Percentiles rank a stretch among this genome's conserved stretches.
Conservation (phyloP, 495 filamentous ascomycete species). For the Penicillium chermesinum region DNA sequence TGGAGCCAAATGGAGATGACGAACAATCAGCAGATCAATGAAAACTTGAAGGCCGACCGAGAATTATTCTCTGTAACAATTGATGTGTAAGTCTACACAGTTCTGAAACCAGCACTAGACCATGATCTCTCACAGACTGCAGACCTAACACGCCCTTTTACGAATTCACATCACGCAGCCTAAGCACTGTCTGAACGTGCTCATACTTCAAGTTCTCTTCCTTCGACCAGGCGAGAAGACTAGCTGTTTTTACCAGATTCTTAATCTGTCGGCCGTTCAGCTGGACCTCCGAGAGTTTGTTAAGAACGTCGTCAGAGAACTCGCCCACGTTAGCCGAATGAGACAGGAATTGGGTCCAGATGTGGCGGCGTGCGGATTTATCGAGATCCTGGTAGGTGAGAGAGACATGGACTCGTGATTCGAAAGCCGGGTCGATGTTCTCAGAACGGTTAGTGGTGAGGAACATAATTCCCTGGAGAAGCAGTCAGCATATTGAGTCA, state of each 20-base stretch:
- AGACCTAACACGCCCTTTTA: no score
- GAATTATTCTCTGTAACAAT: no score
- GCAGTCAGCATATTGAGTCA: conserved; percentile 1
- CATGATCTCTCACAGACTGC: not conserved
- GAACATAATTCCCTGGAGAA: conserved; percentile 57
- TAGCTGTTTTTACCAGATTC: conserved; percentile 46
- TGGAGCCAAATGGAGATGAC: no score
- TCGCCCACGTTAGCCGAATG: conserved; percentile 8
- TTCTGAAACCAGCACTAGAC: no score
- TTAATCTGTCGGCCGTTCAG: conserved; percentile 44
- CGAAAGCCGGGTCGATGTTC: conserved; percentile 47
- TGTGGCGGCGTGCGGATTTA: conserved; percentile 16
- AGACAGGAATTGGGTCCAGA: conserved; percentile 29
- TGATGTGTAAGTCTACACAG: no score
- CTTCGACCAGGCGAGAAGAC: conserved; percentile 23
- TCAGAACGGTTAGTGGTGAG: conserved; percentile 52
- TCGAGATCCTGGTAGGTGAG: conserved; percentile 45
- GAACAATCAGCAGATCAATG: no score
- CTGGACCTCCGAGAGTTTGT: conserved; percentile 12
- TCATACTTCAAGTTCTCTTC: conserved; percentile 9
- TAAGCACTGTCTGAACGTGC: conserved; percentile 17
- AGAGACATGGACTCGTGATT: conserved; percentile 47
- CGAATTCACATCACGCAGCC: conserved; percentile 6
- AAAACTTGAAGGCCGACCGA: no score
- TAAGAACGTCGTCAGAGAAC: conserved; percentile 29